These are phyloP conservation scores for Chalaropsis ovoidea DNA, from an alignment of 2,329 filamentous ascomycete genomes.

Conservation along the genomic window DNA sequence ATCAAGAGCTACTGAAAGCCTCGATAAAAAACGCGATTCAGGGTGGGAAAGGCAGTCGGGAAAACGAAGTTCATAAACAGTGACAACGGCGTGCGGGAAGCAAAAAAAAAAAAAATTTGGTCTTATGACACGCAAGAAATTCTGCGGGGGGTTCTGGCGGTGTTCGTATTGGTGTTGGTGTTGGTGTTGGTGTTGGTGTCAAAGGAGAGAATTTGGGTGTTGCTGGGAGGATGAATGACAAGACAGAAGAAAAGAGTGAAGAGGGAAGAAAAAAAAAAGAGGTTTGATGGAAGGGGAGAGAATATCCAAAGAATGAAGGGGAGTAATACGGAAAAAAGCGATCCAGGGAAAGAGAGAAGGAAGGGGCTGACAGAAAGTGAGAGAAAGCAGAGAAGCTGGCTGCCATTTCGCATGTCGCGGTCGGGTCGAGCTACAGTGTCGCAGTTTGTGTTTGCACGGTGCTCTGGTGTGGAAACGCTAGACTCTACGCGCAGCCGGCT, in stretches of 20 bases:
- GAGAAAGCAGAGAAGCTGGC: slow-evolving; percentile 20
- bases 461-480: background rate
- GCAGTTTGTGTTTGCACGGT: background rate
- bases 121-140: slow-evolving; percentile 1
- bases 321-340: slow-evolving; percentile 19
- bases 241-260: slow-evolving; percentile 16
- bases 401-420: slow-evolving; percentile 2
- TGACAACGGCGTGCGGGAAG: slow-evolving; percentile 1
- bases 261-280: slow-evolving; percentile 22
- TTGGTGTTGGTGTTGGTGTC: slow-evolving; percentile 11
- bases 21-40: slow-evolving; percentile 17
- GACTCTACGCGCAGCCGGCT: background rate
- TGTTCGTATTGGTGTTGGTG: slow-evolving; percentile 6
- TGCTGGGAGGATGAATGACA: slow-evolving; percentile 12
- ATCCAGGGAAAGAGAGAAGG: slow-evolving; percentile 9
- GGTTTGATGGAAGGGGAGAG: slow-evolving; percentile 25
- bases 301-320: slow-evolving; percentile 22
- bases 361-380: slow-evolving; percentile 8
- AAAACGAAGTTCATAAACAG: slow-evolving; percentile 18
- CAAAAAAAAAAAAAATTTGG: slow-evolving; percentile 1
- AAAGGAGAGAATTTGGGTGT: slow-evolving; percentile 10
- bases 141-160: background rate
- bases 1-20: slow-evolving; percentile 26
- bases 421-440: slow-evolving; percentile 14
- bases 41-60: slow-evolving; percentile 1